Conservation (phyloP, 2,329 filamentous ascomycete species). For the Trichoderma sp. region DNA sequence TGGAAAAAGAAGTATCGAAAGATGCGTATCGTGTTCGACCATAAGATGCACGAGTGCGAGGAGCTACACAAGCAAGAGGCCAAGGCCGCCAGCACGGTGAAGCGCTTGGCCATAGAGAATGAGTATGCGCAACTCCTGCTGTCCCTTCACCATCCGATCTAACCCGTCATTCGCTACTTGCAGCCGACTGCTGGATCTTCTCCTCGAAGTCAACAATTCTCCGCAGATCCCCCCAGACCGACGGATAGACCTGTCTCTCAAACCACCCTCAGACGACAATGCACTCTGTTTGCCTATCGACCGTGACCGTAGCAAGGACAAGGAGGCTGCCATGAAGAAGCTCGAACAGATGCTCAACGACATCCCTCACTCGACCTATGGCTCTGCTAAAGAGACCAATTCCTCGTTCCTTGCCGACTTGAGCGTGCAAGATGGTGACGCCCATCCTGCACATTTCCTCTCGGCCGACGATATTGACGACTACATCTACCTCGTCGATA, state of each 20-base stretch:
- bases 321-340: constrained; percentile 45
- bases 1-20: constrained; percentile 95
- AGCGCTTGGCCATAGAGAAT: constrained; percentile 83
- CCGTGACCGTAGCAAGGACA: constrained; percentile 37
- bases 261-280: constrained; percentile 42
- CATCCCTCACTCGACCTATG: constrained; percentile 51
- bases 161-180: background rate
- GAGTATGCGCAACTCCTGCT: constrained; percentile 59
- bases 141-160: background rate
- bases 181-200: constrained; percentile 83
- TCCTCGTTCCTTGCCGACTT: constrained; percentile 54
- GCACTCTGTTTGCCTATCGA: constrained; percentile 33
- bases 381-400: constrained; percentile 59
- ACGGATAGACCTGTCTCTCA: constrained; percentile 66
- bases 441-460: constrained; percentile 63
- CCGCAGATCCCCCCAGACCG: constrained; percentile 71
- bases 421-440: constrained; percentile 47
- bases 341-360: constrained; percentile 49
- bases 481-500: constrained; percentile 65
- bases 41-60: constrained; percentile 76
- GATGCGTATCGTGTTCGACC: constrained; percentile 76
- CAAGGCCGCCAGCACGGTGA: constrained; percentile 74
- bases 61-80: constrained; percentile 77
- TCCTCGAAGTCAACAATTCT: constrained; percentile 85
- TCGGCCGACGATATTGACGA: constrained; percentile 69